Conservation (phyloP, 176 grass and related monocot genomes). For the Carex pumila region DNA sequence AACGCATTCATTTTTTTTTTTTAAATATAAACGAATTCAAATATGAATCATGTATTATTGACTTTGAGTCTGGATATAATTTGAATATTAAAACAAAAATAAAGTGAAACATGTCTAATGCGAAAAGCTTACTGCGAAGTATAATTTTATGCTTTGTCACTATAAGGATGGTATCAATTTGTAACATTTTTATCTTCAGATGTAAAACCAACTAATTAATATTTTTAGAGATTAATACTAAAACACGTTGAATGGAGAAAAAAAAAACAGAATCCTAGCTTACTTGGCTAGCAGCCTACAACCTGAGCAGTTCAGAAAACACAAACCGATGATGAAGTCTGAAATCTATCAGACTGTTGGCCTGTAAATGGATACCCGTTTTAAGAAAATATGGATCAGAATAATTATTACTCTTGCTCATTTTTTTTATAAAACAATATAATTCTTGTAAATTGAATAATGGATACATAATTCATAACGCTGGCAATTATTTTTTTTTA, state of each 20-base stretch:
- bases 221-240: neutral
- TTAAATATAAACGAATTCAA: too few species aligned
- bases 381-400: neutral
- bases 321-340: neutral
- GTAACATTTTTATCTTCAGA: neutral
- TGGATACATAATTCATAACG: neutral
- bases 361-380: neutral
- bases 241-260: too few species aligned
- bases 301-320: neutral
- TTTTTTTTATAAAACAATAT: neutral
- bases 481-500: too few species aligned
- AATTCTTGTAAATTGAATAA: neutral
- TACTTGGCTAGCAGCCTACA: neutral
- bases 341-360: neutral
- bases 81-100: neutral
- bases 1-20: too few species aligned
- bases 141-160: neutral
- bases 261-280: neutral
- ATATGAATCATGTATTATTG: too few species aligned
- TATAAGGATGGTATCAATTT: neutral
- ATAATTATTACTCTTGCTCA: neutral
- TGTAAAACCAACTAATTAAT: neutral
- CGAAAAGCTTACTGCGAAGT: neutral
- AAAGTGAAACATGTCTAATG: neutral
- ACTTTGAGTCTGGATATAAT: too few species aligned